phyloP scores from a whole-genome alignment of 2,329 filamentous ascomycete species.

The Cercospora sp. region DNA sequence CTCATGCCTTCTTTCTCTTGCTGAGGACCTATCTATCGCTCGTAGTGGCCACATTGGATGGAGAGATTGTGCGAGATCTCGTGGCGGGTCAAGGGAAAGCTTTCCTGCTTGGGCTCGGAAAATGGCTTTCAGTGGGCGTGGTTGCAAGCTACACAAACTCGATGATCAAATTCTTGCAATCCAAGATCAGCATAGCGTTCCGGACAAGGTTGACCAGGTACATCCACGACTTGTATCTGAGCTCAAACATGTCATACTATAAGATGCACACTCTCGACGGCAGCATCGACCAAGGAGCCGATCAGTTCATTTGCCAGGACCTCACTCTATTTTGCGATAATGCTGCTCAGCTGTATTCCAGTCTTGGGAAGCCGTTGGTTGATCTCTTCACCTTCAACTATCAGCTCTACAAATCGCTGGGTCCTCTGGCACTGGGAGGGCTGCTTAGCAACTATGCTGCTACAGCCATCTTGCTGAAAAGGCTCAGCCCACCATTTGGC shows the following conservation, averaged over 20 bases:
- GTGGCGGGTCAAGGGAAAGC: slow-evolving; percentile 90
- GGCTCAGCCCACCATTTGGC: slow-evolving; percentile 89
- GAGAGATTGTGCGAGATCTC: slow-evolving; percentile 91
- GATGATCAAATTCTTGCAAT: slow-evolving; percentile 98
- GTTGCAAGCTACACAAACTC: slow-evolving; percentile 97
- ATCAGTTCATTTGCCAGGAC: slow-evolving; percentile 98
- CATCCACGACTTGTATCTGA: slow-evolving; percentile 95
- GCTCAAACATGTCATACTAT: slow-evolving; percentile 94
- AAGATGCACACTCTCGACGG: slow-evolving; percentile 91
- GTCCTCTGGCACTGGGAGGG: slow-evolving; percentile 80
- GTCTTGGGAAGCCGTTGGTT: slow-evolving; percentile 95
- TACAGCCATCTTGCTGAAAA: slow-evolving; percentile 84
- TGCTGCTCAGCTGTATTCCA: slow-evolving; percentile 90
- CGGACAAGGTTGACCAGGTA: slow-evolving; percentile 91
- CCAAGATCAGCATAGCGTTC: slow-evolving; percentile 97
- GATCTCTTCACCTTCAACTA: slow-evolving; percentile 98
- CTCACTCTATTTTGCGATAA: slow-evolving; percentile 92
- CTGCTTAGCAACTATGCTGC: slow-evolving; percentile 91
- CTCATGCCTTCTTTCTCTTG: slow-evolving; percentile 86
- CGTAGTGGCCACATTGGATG: slow-evolving; percentile 87
- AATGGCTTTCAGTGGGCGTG: slow-evolving; percentile 93
- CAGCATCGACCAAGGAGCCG: slow-evolving; percentile 84
- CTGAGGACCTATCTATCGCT: slow-evolving; percentile 91
- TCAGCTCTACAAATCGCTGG: slow-evolving; percentile 87
- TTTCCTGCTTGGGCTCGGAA: slow-evolving; percentile 84